Conservation (phyloP, 306 rosid genomes). For the Cucurbita maxima region DNA sequence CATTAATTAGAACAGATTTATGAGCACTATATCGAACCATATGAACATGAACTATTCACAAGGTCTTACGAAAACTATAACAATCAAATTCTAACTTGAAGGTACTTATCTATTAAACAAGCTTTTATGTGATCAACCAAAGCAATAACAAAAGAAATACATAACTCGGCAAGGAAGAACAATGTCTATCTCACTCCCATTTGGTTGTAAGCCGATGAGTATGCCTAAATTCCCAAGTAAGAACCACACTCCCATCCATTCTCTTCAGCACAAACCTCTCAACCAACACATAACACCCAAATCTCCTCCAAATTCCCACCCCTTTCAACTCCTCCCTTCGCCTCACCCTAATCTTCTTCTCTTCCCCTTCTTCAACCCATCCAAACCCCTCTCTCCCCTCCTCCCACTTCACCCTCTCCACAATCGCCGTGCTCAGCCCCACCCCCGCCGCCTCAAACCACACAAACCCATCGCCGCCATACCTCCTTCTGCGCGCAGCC, state of each 20-base stretch:
- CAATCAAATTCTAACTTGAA: too few relatives aligned
- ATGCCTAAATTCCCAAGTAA: slow-evolving; percentile 35
- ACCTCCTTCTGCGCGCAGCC: slow-evolving; percentile 5
- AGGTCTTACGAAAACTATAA: too few relatives aligned
- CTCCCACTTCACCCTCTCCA: slow-evolving; percentile 54
- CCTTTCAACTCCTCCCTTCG: slow-evolving; percentile 37
- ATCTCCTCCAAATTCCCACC: slow-evolving; percentile 17
- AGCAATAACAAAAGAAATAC: too few relatives aligned
- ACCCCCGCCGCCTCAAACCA: slow-evolving; percentile 34
- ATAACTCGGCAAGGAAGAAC: neutral
- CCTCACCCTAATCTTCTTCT: slow-evolving; percentile 12
- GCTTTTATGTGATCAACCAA: too few relatives aligned
- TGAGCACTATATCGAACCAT: too few relatives aligned
- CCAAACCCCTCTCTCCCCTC: slow-evolving; percentile 20
- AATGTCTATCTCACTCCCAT: slow-evolving; percentile 26
- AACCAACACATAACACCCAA: slow-evolving; percentile 32
- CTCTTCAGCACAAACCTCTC: slow-evolving; percentile 41
- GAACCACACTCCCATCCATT: slow-evolving; percentile 32
- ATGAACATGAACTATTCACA: too few relatives aligned
- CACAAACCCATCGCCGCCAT: slow-evolving; percentile 16
- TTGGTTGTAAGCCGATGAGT: slow-evolving; percentile 27
- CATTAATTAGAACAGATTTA: too few relatives aligned
- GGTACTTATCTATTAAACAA: too few relatives aligned
- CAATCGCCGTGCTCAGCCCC: slow-evolving; percentile 34
- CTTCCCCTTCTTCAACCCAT: slow-evolving; percentile 17